These are phyloP conservation scores for Galerina sulciceps DNA, from an alignment of 768 basidiomycete species.

Conservation along the genomic window DNA sequence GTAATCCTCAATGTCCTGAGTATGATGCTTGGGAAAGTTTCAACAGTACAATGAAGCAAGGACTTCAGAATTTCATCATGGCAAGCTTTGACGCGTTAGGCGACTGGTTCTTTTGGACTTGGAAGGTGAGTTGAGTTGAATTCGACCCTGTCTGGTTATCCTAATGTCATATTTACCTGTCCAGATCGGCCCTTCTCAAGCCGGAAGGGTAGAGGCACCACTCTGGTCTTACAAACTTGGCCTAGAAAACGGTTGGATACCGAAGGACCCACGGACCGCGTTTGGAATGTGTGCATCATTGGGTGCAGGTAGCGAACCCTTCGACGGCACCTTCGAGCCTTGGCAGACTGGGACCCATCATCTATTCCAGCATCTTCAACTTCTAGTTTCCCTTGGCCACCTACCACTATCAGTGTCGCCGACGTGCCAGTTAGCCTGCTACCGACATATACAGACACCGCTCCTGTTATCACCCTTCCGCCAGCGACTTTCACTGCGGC, in stretches of 20 bases:
- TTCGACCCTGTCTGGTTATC: not conserved
- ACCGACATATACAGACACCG: slow-evolving; percentile 71
- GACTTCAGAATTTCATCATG: slow-evolving; percentile 58
- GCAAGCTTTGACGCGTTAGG: slow-evolving; percentile 46
- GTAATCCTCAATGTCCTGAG: slow-evolving; percentile 34
- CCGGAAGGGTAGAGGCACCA: slow-evolving; percentile 38
- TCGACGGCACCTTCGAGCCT: slow-evolving; percentile 42
- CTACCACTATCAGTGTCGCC: slow-evolving; percentile 48
- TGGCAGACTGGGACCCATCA: slow-evolving; percentile 66
- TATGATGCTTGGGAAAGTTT: slow-evolving; percentile 64
- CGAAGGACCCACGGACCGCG: slow-evolving; percentile 67
- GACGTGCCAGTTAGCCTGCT: slow-evolving; percentile 33
- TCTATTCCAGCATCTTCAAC: slow-evolving; percentile 54
- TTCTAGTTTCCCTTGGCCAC: slow-evolving; percentile 56
- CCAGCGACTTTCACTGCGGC: slow-evolving; percentile 47
- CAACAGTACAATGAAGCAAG: slow-evolving; percentile 38
- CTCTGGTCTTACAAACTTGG: slow-evolving; percentile 48
- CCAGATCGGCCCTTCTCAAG: slow-evolving; percentile 50
- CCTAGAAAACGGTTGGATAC: slow-evolving; percentile 77
- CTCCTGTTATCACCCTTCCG: slow-evolving; percentile 58
- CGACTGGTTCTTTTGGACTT: slow-evolving; percentile 54
- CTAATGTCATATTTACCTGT: not conserved
- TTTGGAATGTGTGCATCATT: slow-evolving; percentile 63
- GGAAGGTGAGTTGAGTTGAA: slow-evolving; percentile 38
- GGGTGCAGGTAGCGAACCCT: slow-evolving; percentile 31